phyloP scores from a whole-genome alignment of 495 filamentous ascomycete species.

The Trichocladium uniseriatum region DNA sequence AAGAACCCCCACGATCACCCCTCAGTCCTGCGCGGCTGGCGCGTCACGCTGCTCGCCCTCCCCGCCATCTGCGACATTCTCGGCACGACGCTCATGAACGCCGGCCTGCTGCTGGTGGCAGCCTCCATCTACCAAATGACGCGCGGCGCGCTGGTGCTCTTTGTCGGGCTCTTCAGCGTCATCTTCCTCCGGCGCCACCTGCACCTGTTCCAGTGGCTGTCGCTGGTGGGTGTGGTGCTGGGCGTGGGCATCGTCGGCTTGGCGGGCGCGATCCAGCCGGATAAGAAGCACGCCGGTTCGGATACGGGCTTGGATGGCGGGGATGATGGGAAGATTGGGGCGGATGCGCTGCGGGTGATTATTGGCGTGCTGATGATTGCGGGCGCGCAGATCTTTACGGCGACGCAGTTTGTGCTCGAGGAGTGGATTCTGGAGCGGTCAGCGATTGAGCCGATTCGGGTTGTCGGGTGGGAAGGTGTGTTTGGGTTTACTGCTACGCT shows the following conservation, averaged over 20 bases:
- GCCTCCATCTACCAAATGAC: constrained; percentile 99
- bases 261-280: constrained; percentile 69
- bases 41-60: constrained; percentile 66
- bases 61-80: constrained; percentile 91
- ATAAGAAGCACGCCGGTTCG: constrained; percentile 40
- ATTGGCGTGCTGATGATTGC: constrained; percentile 85
- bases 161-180: constrained; percentile 92
- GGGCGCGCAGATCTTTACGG: constrained; percentile 90
- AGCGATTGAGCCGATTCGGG: constrained; percentile 74
- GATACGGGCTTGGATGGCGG: constrained; percentile 14
- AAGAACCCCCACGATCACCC: constrained; percentile 13
- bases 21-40: constrained; percentile 58
- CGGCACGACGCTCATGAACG: constrained; percentile 95
- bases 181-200: constrained; percentile 73
- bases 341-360: constrained; percentile 60
- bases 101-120: constrained; percentile 84
- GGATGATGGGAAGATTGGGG: constrained; percentile 16
- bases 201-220: constrained; percentile 77
- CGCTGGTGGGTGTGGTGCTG: constrained; percentile 73
- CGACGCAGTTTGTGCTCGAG: constrained; percentile 90
- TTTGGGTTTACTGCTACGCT: constrained; percentile 85
- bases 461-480: constrained; percentile 92
- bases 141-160: constrained; percentile 83
- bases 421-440: constrained; percentile 91
- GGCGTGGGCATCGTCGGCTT: constrained; percentile 87